Evolutionary conservation across 768 basidiomycete species (phyloP), one percentile per base, ranked within the genome.

Genomic region (Rhodocollybia butyracea): DNA sequence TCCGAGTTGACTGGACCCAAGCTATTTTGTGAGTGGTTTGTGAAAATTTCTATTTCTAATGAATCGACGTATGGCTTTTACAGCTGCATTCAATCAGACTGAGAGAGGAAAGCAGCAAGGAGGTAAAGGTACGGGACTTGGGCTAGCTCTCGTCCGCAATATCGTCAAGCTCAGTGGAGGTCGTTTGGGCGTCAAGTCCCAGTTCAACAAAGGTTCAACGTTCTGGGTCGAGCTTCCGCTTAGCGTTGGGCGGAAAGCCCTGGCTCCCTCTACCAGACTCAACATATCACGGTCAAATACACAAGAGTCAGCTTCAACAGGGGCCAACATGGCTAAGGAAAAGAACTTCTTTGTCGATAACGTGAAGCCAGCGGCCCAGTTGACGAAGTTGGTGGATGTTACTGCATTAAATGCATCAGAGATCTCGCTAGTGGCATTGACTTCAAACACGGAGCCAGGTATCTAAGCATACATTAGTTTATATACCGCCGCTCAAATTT

Each of bases 191-290:
- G 71, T 79, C 46, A 68, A 64, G 40, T 75, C 73, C 13, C 76
- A 80, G 60, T 69, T 78, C 5, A 75, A 77, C 11, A 69, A 73
- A 57, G 88, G 88, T n/a, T 85, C 82, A 30, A 86, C 83, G 52
- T 90, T 89, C 70, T 89, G 88, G 88, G 81, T 81, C n/a, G 85
- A 85, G 64, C 67, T 86, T 56, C 75, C 74, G 6, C 66, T 83
- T 6, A 80, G 80, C 17, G 59, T 63, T 38, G 62, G 62, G 5
- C 34, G 34, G 15, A 57, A 61, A 50, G 46, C 62, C 22, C 32
- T 52, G n/a, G 34, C 29, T 10, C 51, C 57, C 11, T 46, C 51
- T 3, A 5, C 56, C 6, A 43, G 51, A n/a, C 19, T 57, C 32
- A 52, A 34, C 40, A 34, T 36, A 24, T 26, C 48, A 8, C 15